phyloP scores from a whole-genome alignment of 1,284 basidiomycete species.

The Ganoderma resinaceum region DNA sequence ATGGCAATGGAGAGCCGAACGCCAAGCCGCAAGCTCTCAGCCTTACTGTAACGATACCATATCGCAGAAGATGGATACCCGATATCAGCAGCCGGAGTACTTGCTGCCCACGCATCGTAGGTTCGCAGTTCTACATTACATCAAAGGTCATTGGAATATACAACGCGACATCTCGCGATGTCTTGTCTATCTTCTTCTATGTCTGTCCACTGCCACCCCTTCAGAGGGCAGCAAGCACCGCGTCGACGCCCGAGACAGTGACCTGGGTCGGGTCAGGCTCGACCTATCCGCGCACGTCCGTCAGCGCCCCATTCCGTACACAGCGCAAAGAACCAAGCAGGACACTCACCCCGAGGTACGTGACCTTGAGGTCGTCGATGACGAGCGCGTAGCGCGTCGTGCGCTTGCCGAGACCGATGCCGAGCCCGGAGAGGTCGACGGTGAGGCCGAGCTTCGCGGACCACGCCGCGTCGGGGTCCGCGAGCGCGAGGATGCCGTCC shows the following conservation, averaged over 20 bases:
- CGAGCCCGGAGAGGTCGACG: conserved; percentile 65
- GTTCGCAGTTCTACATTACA: neutral
- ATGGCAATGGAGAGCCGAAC: too few species aligned
- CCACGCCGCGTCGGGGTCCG: conserved; percentile 71
- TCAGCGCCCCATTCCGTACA: neutral
- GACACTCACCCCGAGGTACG: conserved; percentile 62
- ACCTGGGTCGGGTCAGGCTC: conserved; percentile 58
- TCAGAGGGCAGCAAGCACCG: conserved; percentile 54
- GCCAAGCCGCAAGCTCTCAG: too few species aligned
- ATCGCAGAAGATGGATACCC: neutral
- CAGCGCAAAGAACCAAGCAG: neutral
- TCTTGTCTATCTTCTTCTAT: neutral
- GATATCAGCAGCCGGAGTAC: neutral
- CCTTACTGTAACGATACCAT: too few species aligned
- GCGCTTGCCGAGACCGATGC: conserved; percentile 62
- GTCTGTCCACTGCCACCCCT: neutral
- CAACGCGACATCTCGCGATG: neutral
- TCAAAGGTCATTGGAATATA: neutral
- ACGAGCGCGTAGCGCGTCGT: conserved; percentile 78
- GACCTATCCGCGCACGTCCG: conserved; percentile 43
- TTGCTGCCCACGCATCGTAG: neutral
- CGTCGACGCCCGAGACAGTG: conserved; percentile 70
- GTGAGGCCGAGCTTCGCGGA: conserved; percentile 66
- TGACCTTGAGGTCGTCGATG: conserved; percentile 74
- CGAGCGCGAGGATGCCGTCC: conserved; percentile 70